Evolutionary conservation across 768 basidiomycete species (phyloP), one percentile per base, ranked within the genome.

Genomic region (Rhizopogon rudus): DNA sequence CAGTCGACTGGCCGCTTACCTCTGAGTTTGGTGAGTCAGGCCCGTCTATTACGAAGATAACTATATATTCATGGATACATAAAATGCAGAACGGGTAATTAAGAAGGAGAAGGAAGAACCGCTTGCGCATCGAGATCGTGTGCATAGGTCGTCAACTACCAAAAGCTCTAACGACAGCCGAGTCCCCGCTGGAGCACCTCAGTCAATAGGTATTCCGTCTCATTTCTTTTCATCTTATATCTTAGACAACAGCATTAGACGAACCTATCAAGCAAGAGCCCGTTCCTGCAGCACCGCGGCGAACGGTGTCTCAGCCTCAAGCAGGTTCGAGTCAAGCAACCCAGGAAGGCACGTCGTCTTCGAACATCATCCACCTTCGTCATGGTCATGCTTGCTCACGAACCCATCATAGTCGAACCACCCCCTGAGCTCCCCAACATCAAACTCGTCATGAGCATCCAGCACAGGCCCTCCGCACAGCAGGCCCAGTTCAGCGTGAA

Each of bases 401-500:
- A 48, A 5, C 33, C n/a, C 33, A 20, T 9, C 46, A 20, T 33
- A 48, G 17, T 31, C 17, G 13, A 48, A 35, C 20, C 20, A 35
- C 20, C 46, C 2, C 31, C 13, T 22, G 46, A 48, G 17, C 12
- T 20, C 25, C 25, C 25, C 25, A 25, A 5, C 4, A 25, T 25
- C 31, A 54, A 54, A 50, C 16, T 54, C 3, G 22, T 54, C 22
- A 65, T 70, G n/a, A 71, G 68, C 14, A 67, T 71, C 31, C 63
- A 67, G 35, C 68, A 70, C 42, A 68, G 61, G 8, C 50, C 60
- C 0, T 61, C 70, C 6, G 56, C 56, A 40, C 70, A 70, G 48
- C 67, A 70, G 48, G 60, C 70, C 10, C 71, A 70, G 35, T 71
- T 70, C 25, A 67, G 60, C 22, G 54, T 60, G 5, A 71, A 68